A percentile compares a stretch with the other conserved stretches of the same genome.
These are phyloP conservation scores for Elaphomyces granulatus DNA, from an alignment of 495 filamentous ascomycete genomes.

Conservation along the genomic window DNA sequence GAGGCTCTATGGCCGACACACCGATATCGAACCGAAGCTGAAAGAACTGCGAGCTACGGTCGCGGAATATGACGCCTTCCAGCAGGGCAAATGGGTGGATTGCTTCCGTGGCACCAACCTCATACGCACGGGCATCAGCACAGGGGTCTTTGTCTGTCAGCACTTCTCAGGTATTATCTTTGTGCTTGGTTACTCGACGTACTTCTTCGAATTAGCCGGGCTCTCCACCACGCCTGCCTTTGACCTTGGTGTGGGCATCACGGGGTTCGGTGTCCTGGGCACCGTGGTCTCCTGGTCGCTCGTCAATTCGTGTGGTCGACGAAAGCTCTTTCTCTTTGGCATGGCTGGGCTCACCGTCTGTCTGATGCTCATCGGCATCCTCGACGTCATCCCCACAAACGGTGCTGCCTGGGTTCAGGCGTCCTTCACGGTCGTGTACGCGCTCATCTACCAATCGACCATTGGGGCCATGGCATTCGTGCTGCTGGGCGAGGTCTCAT, in stretches of 20 bases:
- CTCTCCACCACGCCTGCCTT: conserved; percentile 28
- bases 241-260: conserved; percentile 15
- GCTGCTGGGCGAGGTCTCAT: conserved; percentile 44
- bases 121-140: conserved; percentile 30
- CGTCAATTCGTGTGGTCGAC: conserved; percentile 31
- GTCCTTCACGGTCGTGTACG: conserved; percentile 41
- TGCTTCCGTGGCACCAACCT: conserved; percentile 30
- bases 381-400: conserved; percentile 40
- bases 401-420: conserved; percentile 37
- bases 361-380: conserved; percentile 44
- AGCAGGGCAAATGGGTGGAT: conserved; percentile 22
- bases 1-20: conserved; percentile 15
- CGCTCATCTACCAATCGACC: conserved; percentile 40
- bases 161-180: conserved; percentile 21
- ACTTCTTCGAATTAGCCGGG: conserved; percentile 51
- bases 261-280: conserved; percentile 17
- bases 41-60: conserved; percentile 18
- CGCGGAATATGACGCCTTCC: conserved; percentile 9
- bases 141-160: conserved; percentile 31
- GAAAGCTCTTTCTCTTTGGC: conserved; percentile 39
- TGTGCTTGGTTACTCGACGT: conserved; percentile 40
- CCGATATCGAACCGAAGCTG: conserved; percentile 7
- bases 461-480: conserved; percentile 50
- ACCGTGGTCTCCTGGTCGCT: conserved; percentile 16
- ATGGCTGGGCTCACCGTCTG: conserved; percentile 31